Evolutionary conservation across 345 rosid species (phyloP).

Genomic region (Ceriops decandra): DNA sequence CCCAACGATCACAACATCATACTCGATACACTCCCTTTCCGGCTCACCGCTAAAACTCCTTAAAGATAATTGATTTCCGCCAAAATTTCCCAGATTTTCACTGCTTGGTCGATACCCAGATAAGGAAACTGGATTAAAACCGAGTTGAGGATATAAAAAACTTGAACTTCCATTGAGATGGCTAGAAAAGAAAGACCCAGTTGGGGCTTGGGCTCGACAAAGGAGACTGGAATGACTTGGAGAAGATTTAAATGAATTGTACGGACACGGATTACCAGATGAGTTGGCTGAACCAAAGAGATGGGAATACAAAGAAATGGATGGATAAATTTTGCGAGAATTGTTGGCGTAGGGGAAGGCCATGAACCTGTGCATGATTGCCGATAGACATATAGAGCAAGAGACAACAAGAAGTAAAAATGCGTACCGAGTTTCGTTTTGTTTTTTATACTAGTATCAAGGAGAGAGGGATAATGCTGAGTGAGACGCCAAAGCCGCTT

Average conservation of each 20-base stretch:
- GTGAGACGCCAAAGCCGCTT: too few relatives aligned
- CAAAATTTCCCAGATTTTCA: slow-evolving; percentile 13
- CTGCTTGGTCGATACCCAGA: slow-evolving; percentile 30
- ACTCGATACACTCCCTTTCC: slow-evolving; percentile 66
- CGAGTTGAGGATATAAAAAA: slow-evolving; percentile 19
- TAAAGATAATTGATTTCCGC: slow-evolving; percentile 8
- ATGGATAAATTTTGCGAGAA: slow-evolving; percentile 15
- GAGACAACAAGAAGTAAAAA: too few relatives aligned
- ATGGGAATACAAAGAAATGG: slow-evolving; percentile 16
- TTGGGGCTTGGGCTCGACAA: slow-evolving; percentile 16
- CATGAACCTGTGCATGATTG: slow-evolving; percentile 47
- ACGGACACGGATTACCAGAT: background rate
- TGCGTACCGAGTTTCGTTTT: background rate
- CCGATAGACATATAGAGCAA: background rate
- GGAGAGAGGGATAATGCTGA: too few relatives aligned
- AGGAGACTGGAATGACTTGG: slow-evolving; percentile 6
- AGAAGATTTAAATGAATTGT: slow-evolving; percentile 15
- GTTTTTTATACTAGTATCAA: background rate
- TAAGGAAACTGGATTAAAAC: slow-evolving; percentile 18
- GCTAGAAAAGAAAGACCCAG: slow-evolving; percentile 18
- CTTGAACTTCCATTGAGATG: slow-evolving; percentile 16
- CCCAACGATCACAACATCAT: slow-evolving; percentile 87
- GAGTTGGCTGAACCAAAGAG: background rate
- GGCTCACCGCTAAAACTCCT: slow-evolving; percentile 50
- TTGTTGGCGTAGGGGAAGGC: slow-evolving; percentile 22